Base-by-base conservation (phyloP, 768 basidiomycete genomes). In the Suillus paluster region DNA sequence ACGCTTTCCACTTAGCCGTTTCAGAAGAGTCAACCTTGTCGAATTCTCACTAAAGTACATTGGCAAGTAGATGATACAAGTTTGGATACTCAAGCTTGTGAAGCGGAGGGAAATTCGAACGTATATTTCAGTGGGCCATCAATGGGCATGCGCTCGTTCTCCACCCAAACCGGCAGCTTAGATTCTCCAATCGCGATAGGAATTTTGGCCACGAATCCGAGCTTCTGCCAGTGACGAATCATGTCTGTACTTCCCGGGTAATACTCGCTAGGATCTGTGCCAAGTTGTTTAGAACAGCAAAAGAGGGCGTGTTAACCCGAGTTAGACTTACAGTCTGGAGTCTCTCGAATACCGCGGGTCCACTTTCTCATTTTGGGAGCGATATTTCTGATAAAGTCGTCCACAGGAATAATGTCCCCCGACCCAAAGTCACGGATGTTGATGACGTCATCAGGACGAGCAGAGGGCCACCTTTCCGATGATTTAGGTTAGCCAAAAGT, bases 161-260 rank as follows among this genome's bases (percentile, higher is more conserved):
- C 59, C 30, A 45, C 39, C 59, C 59, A 61, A 6, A 55, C 33
- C 17, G 41, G 59, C 14, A 61, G 36, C n/a, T 53, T n/a, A 5
- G 11, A 9, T 25, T 44, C 34, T 30, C 59, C 59, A 42, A 61
- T 44, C 19, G 25, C 14, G 17, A 44, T 17, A 54, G 49, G 39
- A 17, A 11, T 8, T 46, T 63, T 64, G n/a, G 58, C 34, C 21
- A 68, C 53, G 33, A 68, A 68, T 9, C 67, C 67, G n/a, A 68
- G 58, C 12, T 60, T 34, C 4, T 67, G 53, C 67, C 67, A 68
- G 58, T 61, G 23, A 14, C 38, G 64, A 33, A 68, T 48, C 67
- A 68, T 68, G 45, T 68, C 67, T 17, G 66, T 66, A 60, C 66
- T 65, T 38, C 62, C 64, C 5, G 66, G 67, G 53, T 14, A 65